Evolutionary conservation across 2,329 filamentous ascomycete genomes (phyloP).

Genomic region (Xylaria sp.): DNA sequence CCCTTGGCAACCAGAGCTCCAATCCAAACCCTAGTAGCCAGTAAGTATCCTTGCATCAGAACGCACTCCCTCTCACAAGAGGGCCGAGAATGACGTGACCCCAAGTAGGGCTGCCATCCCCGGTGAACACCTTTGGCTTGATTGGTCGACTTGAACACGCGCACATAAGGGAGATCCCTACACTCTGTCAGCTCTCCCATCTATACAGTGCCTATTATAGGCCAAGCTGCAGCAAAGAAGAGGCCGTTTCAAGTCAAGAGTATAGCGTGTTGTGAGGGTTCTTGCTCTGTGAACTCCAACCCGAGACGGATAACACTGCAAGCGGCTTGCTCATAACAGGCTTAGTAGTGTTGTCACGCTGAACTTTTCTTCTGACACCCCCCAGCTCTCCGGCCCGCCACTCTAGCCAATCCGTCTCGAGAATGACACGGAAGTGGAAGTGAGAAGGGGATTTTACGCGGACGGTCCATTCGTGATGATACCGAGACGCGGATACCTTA

Average conservation of each 20-base stretch:
- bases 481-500: conserved; percentile 22
- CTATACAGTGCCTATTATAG: conserved; percentile 32
- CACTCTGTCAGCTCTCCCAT: conserved; percentile 29
- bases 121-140: conserved; percentile 19
- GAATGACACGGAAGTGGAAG: conserved; percentile 2
- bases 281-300: conserved; percentile 14
- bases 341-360: conserved; percentile 5
- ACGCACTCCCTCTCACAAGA: conserved; percentile 36
- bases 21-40: conserved; percentile 33
- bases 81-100: conserved; percentile 35
- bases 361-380: neutral
- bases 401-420: conserved; percentile 4
- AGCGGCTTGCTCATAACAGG: conserved; percentile 18
- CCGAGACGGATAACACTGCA: conserved; percentile 27
- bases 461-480: conserved; percentile 16
- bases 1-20: conserved; percentile 31
- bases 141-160: conserved; percentile 24
- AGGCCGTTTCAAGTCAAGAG: conserved; percentile 32
- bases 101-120: conserved; percentile 35
- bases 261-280: conserved; percentile 14
- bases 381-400: conserved; percentile 9
- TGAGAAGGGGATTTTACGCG: conserved; percentile 11
- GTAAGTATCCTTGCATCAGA: conserved; percentile 33
- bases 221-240: conserved; percentile 23
- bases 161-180: conserved; percentile 27